Conservation (phyloP, 2,329 filamentous ascomycete genomes). For the Colletotrichum liaoningense region DNA sequence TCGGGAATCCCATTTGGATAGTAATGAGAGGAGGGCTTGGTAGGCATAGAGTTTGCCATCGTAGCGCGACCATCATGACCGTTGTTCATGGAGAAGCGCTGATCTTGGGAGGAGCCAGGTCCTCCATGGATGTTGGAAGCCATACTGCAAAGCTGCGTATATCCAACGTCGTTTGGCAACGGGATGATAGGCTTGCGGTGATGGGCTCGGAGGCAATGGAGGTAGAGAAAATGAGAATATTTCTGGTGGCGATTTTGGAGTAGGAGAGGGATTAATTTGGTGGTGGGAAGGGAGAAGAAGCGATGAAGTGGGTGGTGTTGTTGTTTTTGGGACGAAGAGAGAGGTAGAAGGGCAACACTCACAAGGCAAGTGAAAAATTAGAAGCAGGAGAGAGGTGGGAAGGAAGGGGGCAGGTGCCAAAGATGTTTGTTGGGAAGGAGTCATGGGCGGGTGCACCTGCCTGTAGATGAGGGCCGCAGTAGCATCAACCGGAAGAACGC, state of each 20-base stretch:
- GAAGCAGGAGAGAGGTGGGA: not conserved
- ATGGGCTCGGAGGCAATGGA: not conserved
- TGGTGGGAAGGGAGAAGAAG: not conserved
- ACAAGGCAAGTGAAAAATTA: not conserved
- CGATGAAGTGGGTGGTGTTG: not conserved
- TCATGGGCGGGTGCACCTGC: not conserved
- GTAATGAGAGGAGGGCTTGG: conserved; percentile 32
- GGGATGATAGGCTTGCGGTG: not conserved
- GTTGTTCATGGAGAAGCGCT: not conserved
- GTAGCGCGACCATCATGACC: not conserved
- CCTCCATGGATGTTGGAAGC: not conserved
- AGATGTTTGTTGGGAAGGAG: not conserved
- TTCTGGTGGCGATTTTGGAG: not conserved
- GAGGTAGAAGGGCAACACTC: not conserved
- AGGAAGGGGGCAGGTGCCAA: not conserved
- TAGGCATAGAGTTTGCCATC: not conserved
- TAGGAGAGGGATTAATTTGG: not conserved
- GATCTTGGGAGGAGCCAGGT: not conserved
- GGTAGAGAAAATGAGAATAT: not conserved
- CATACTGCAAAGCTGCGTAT: not conserved
- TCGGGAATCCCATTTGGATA: conserved; percentile 51
- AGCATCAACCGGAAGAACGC: not conserved
- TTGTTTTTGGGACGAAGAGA: not conserved
- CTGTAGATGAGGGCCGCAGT: not conserved
- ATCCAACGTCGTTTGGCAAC: conserved; percentile 3